Evolutionary conservation across 106 monocot genomes (phyloP).

Genomic region (Hemerocallis citrina): DNA sequence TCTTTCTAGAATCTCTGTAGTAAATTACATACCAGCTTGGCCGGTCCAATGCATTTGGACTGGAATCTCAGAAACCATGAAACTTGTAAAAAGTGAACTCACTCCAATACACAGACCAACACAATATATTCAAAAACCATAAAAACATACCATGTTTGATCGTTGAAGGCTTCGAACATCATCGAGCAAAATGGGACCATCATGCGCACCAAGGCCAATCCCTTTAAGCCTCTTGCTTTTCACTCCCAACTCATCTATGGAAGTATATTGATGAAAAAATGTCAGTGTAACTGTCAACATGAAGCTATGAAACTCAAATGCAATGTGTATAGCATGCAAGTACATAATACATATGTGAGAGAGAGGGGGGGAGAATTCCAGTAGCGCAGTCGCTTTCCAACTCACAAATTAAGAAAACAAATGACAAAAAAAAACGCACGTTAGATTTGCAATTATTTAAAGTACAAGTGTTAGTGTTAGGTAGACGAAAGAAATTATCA

Average conservation of each 20-base stretch:
- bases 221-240: slow-evolving; percentile 87
- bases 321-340: neutral
- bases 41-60: too few relatives aligned
- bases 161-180: slow-evolving; percentile 93
- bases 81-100: too few relatives aligned
- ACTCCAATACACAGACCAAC: too few relatives aligned
- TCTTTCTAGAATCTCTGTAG: too few relatives aligned
- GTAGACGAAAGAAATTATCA: neutral
- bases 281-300: neutral
- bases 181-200: slow-evolving; percentile 91
- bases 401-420: too few relatives aligned
- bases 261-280: slow-evolving; percentile 6
- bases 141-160: slow-evolving; percentile 62
- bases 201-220: slow-evolving; percentile 89
- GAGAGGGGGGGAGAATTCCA: neutral
- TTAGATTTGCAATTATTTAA: neutral
- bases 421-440: neutral
- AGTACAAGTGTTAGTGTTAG: neutral
- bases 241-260: slow-evolving; percentile 31
- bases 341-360: neutral
- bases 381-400: too few relatives aligned
- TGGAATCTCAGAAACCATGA: too few relatives aligned
- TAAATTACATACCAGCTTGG: too few relatives aligned
- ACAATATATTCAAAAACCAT: slow-evolving; percentile 1
- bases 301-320: neutral